A percentile compares a stretch with the other conserved stretches of the same genome.
phyloP scores from a whole-genome alignment of 169 alveolate species.

The Babesia gibsoni region DNA sequence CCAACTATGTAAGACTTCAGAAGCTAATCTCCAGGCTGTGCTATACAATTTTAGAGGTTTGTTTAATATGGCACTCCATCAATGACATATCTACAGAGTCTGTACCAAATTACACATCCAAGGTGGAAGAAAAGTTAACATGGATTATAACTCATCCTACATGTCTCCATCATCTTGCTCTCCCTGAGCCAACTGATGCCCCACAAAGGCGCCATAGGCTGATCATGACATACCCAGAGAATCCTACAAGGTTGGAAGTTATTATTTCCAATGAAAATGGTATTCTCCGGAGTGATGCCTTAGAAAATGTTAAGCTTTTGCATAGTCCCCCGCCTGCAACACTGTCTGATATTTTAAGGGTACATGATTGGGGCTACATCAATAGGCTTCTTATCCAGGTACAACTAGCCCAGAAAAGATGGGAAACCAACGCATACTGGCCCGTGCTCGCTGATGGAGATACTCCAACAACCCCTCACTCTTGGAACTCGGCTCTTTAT shows the following conservation, averaged over 20 bases:
- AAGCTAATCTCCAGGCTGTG: too few species aligned
- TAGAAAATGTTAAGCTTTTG: slow-evolving; percentile 73
- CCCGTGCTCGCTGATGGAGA: slow-evolving; percentile 83
- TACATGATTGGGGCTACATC: slow-evolving; percentile 92
- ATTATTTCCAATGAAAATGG: slow-evolving; percentile 81
- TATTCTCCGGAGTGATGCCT: slow-evolving; percentile 75
- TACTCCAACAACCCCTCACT: slow-evolving; percentile 84
- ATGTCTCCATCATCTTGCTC: slow-evolving; percentile 82
- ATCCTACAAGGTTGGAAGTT: slow-evolving; percentile 88
- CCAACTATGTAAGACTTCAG: too few species aligned
- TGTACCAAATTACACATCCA: background rate
- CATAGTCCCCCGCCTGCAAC: slow-evolving; percentile 81
- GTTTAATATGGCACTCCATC: too few species aligned
- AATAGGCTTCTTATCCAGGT: slow-evolving; percentile 71
- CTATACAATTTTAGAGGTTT: background rate
- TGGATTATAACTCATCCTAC: slow-evolving; percentile 68
- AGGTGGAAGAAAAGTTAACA: slow-evolving; percentile 5
- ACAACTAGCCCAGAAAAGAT: slow-evolving; percentile 57
- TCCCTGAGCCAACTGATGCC: slow-evolving; percentile 87
- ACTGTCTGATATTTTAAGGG: slow-evolving; percentile 90
- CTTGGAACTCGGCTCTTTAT: slow-evolving; percentile 88
- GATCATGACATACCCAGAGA: slow-evolving; percentile 82
- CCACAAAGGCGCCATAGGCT: slow-evolving; percentile 80
- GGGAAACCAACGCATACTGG: slow-evolving; percentile 67
- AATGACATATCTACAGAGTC: background rate